Percentiles rank a stretch among this genome's conserved stretches.
These are phyloP conservation scores for Actinomortierella ambigua DNA, from an alignment of 371 early-diverging fungal genomes.

Conservation along the genomic window DNA sequence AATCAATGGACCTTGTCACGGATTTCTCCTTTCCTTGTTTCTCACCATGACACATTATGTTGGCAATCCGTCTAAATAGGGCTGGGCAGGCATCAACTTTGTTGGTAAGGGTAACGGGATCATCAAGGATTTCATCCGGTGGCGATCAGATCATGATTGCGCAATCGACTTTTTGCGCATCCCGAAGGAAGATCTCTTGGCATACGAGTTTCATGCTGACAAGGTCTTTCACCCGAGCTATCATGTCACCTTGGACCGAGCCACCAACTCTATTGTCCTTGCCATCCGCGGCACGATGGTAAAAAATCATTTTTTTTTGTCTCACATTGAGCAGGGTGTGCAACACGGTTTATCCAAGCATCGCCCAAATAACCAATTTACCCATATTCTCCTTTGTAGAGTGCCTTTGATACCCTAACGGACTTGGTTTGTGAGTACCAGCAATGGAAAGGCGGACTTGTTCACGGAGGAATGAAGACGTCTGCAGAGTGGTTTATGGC, in stretches of 20 bases:
- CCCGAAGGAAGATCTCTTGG: slow-evolving; percentile 72
- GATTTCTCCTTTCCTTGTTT: background rate
- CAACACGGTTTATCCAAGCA: too few species aligned
- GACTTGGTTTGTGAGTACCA: slow-evolving; percentile 88
- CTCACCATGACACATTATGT: background rate
- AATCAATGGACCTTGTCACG: background rate
- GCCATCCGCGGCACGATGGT: slow-evolving; percentile 87
- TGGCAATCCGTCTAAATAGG: slow-evolving; percentile 48
- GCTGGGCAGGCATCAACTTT: slow-evolving; percentile 84
- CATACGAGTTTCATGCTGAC: slow-evolving; percentile 73
- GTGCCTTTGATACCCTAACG: slow-evolving; percentile 81
- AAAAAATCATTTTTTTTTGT: slow-evolving; percentile 11
- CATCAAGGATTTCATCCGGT: slow-evolving; percentile 68
- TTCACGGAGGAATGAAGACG: slow-evolving; percentile 83
- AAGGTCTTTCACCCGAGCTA: slow-evolving; percentile 83
- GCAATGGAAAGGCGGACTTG: slow-evolving; percentile 85
- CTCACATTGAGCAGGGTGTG: too few species aligned
- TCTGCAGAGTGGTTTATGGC: slow-evolving; percentile 82
- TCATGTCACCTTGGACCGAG: slow-evolving; percentile 76
- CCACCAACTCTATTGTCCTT: slow-evolving; percentile 73
- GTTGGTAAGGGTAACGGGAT: slow-evolving; percentile 78
- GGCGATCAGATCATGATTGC: slow-evolving; percentile 73
- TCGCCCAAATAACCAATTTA: too few species aligned
- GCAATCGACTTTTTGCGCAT: slow-evolving; percentile 73
- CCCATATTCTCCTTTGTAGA: slow-evolving; percentile 46